These are phyloP conservation scores for Magnaporthiopsis rhizophila DNA, from an alignment of 2,329 filamentous ascomycete genomes.

Conservation along the genomic window DNA sequence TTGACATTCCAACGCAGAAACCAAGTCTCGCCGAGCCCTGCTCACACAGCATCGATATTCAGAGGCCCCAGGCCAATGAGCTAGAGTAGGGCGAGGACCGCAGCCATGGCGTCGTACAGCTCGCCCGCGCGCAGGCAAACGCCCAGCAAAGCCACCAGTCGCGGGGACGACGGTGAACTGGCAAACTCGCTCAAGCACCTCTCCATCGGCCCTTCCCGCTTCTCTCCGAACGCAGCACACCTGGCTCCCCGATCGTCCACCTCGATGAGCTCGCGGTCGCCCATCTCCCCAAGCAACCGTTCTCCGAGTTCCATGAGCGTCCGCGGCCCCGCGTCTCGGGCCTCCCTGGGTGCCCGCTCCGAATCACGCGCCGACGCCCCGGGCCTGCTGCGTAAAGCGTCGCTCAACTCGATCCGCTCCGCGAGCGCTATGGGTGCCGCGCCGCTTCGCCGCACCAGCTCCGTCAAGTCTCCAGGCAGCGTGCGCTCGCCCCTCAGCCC, in stretches of 20 bases:
- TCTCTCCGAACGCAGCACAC: conserved; percentile 7
- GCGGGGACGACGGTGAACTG: conserved; percentile 10
- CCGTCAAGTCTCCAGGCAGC: conserved; percentile 36
- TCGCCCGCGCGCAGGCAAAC: conserved; percentile 7
- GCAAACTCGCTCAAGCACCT: conserved; percentile 17
- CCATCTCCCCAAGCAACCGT: conserved; percentile 12
- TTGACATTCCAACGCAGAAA: neutral
- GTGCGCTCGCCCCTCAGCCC: conserved; percentile 27
- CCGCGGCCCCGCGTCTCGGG: conserved; percentile 26
- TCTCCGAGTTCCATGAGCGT: conserved; percentile 29
- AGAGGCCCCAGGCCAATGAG: neutral
- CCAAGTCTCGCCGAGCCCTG: neutral
- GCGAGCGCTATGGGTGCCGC: conserved; percentile 28
- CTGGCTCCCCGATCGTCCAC: conserved; percentile 10
- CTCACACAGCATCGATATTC: neutral
- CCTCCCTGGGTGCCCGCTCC: conserved; percentile 31
- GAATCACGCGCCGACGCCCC: conserved; percentile 41
- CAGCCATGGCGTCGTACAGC: conserved; percentile 7
- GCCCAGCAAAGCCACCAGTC: neutral
- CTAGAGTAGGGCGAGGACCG: neutral
- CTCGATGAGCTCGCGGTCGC: neutral
- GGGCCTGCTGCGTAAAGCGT: conserved; percentile 46
- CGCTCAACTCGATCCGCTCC: conserved; percentile 48
- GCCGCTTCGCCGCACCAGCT: conserved; percentile 41
- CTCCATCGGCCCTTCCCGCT: conserved; percentile 11